These are phyloP conservation scores for Ganoderma leucocontextum DNA, from an alignment of 1,284 basidiomycete genomes.

Conservation along the genomic window DNA sequence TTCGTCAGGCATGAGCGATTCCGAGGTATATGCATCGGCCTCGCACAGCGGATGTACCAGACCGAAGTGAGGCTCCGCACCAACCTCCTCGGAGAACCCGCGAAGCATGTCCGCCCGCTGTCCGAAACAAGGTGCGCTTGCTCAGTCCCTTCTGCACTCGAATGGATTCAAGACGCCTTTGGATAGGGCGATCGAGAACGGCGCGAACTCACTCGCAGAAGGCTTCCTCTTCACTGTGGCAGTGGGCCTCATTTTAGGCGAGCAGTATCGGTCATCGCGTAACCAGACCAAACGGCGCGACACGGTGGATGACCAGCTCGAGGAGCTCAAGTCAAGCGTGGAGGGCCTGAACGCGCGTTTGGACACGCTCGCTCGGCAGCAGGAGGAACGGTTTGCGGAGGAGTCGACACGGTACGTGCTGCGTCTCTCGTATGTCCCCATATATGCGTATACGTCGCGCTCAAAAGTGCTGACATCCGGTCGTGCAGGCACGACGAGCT, in stretches of 20 bases:
- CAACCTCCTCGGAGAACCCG: slow-evolving; percentile 82
- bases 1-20: slow-evolving; percentile 77
- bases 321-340: slow-evolving; percentile 60
- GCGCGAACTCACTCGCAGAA: slow-evolving; percentile 88
- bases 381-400: slow-evolving; percentile 54
- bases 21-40: slow-evolving; percentile 74
- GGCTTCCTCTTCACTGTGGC: too few species aligned
- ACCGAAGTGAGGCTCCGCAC: slow-evolving; percentile 81
- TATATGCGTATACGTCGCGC: neutral
- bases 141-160: slow-evolving; percentile 40
- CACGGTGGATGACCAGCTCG: slow-evolving; percentile 77
- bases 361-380: slow-evolving; percentile 51
- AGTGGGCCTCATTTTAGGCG: slow-evolving; percentile 77
- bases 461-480: neutral
- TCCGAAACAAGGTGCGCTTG: slow-evolving; percentile 77
- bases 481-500: slow-evolving; percentile 68
- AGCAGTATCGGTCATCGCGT: slow-evolving; percentile 80
- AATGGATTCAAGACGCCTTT: neutral
- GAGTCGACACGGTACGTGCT: slow-evolving; percentile 56
- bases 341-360: slow-evolving; percentile 56
- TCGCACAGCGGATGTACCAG: slow-evolving; percentile 86
- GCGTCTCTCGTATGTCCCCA: slow-evolving; percentile 13
- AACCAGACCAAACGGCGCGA: slow-evolving; percentile 80
- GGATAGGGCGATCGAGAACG: slow-evolving; percentile 89
- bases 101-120: slow-evolving; percentile 80